Base-by-base conservation (phyloP, 2,329 filamentous ascomycete species). In the Ascochyta lentis region DNA sequence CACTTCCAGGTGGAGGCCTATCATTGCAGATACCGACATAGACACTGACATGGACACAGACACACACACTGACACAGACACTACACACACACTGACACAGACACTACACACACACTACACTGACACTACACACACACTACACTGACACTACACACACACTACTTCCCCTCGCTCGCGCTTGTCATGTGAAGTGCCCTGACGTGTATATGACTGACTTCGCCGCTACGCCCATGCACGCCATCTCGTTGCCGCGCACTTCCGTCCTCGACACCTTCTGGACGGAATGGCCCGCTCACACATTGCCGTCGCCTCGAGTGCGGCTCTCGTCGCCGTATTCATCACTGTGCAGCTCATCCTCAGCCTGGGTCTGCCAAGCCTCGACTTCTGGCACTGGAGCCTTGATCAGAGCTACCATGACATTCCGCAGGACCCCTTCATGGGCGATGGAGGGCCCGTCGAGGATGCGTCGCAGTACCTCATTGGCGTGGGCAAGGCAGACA, bases 401-500 rank as follows among this genome's bases (percentile, higher is more conserved):
- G 66, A 70, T 47, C 64, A 68, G 45, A 54, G 41, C 39, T 61
- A 63, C 49, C 44, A 64, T 56, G 60, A 54, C 45, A 59, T 53
- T 3, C 59, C 56, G 49, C 70, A 72, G 57, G 64, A 68, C 31
- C 59, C 67, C 37, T 55, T 71, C 46, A 62, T 66, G 42, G 61
- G 60, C 27, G 66, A 59, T 31, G 61, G 52, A n/a, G 67, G 55
- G 13, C 49, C 46, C 12, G 66, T 59, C n/a, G 61, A 65, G 33
- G 76, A 79, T 54, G 75, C 77, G 46, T 75, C 81, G 35, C 68
- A 79, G 59, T 90, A 89, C 66, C 72, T 90, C 7, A 74, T 91
- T 19, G 88, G 88, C 22, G 86, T 88, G 22, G 88, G 88, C 24
- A 90, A 89, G 72, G 88, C 85, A 10, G 88, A 91, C 72, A 88